A percentile compares a stretch with the other conserved stretches of the same genome.
These are phyloP conservation scores for Nakaseomyces glabratus DNA, from an alignment of 1,139 yeast genomes.

Conservation along the genomic window DNA sequence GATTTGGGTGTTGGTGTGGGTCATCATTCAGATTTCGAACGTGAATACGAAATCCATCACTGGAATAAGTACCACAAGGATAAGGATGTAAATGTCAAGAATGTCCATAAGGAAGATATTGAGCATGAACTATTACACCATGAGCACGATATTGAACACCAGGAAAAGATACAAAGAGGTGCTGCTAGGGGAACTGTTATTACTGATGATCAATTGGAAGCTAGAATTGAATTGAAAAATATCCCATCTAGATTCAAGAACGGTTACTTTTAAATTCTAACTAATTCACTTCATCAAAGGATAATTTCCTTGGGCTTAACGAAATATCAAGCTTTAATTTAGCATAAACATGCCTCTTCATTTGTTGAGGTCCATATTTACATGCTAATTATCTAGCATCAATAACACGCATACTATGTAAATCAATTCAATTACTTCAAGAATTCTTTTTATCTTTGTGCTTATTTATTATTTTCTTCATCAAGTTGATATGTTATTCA, in stretches of 20 bases:
- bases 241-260: constrained; percentile 35
- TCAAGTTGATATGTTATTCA: too few relatives aligned
- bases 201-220: constrained; percentile 36
- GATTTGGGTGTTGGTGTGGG: constrained; percentile 96
- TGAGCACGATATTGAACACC: constrained; percentile 79
- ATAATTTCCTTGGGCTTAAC: too few relatives aligned
- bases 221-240: constrained; percentile 29
- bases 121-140: constrained; percentile 86
- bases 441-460: too few relatives aligned
- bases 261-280: constrained; percentile 20
- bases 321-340: too few relatives aligned
- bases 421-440: too few relatives aligned
- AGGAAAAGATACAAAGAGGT: constrained; percentile 40
- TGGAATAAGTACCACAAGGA: constrained; percentile 82
- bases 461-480: too few relatives aligned
- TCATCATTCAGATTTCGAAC: constrained; percentile 90
- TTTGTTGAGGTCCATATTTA: too few relatives aligned
- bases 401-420: too few relatives aligned
- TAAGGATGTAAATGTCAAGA: constrained; percentile 69
- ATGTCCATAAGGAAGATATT: constrained; percentile 79
- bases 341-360: too few relatives aligned
- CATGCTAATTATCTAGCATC: too few relatives aligned
- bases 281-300: too few relatives aligned
- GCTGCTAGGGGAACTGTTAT: constrained; percentile 33
- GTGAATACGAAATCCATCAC: constrained; percentile 89